phyloP scores from a whole-genome alignment of 139 green algal species.

The Penium margaritaceum region DNA sequence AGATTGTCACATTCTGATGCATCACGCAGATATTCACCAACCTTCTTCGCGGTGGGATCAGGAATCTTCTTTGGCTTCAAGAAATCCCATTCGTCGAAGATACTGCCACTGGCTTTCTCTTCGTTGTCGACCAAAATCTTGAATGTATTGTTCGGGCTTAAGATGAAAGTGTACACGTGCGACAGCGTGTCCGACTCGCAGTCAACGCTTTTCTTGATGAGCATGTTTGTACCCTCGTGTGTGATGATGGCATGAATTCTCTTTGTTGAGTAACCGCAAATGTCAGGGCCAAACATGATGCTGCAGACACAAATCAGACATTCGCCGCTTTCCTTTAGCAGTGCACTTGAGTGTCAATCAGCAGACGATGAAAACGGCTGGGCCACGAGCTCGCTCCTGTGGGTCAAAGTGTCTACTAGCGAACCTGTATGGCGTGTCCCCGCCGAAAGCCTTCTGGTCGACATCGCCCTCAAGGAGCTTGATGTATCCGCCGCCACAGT shows the following conservation, averaged over 20 bases:
- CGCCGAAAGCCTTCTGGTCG: slow-evolving; percentile 67
- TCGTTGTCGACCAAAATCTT: slow-evolving; percentile 71
- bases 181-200: slow-evolving; percentile 51
- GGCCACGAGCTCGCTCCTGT: too few species aligned
- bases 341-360: too few species aligned
- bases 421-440: slow-evolving; percentile 58
- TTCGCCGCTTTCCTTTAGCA: too few species aligned
- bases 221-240: slow-evolving; percentile 59
- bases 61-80: slow-evolving; percentile 71
- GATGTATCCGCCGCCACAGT: slow-evolving; percentile 86
- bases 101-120: slow-evolving; percentile 53
- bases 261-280: slow-evolving; percentile 71
- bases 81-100: slow-evolving; percentile 74
- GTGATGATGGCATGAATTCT: slow-evolving; percentile 66
- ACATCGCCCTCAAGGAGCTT: slow-evolving; percentile 68
- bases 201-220: slow-evolving; percentile 56
- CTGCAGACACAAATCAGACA: slow-evolving; percentile 72
- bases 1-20: too few species aligned
- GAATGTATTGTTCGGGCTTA: slow-evolving; percentile 55
- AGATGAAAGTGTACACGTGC: slow-evolving; percentile 56
- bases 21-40: too few species aligned
- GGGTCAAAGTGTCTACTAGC: too few species aligned
- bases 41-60: slow-evolving; percentile 77
- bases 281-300: slow-evolving; percentile 98
- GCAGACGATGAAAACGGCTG: too few species aligned